These are phyloP conservation scores for Sparassis latifolia DNA, from an alignment of 1,284 basidiomycete species.

Conservation along the genomic window DNA sequence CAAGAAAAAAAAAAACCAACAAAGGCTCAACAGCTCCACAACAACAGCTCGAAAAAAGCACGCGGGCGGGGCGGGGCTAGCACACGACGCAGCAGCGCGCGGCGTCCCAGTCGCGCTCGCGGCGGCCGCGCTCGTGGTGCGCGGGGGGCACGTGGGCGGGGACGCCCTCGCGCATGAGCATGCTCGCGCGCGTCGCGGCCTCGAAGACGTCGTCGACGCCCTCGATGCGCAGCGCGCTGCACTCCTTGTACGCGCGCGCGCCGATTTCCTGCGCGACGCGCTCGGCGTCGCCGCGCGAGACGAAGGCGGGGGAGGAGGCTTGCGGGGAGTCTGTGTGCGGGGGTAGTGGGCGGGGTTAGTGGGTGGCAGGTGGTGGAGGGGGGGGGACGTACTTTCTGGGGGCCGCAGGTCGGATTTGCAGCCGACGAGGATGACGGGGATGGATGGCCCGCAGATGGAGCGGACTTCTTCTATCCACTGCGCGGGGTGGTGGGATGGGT, in stretches of 20 bases:
- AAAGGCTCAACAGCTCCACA: too few species aligned
- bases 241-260: constrained; percentile 90
- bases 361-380: neutral
- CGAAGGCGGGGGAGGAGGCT: constrained; percentile 29
- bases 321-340: neutral
- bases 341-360: neutral
- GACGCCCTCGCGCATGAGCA: constrained; percentile 85
- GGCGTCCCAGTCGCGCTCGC: constrained; percentile 28
- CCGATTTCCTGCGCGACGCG: constrained; percentile 76
- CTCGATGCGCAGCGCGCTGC: constrained; percentile 85
- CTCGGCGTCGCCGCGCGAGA: constrained; percentile 72
- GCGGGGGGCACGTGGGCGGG: constrained; percentile 34
- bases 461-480: constrained; percentile 98
- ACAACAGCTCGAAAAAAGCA: too few species aligned
- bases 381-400: constrained; percentile 12
- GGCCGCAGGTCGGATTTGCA: constrained; percentile 82
- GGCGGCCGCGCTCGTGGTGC: constrained; percentile 17
- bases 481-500: neutral
- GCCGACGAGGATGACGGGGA: constrained; percentile 81
- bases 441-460: constrained; percentile 79
- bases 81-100: neutral
- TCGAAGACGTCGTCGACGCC: constrained; percentile 96
- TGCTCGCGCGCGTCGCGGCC: constrained; percentile 88
- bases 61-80: neutral
- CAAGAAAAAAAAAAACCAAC: too few species aligned